Evolutionary conservation across 306 rosid genomes (phyloP), one percentile per base, ranked within the genome.

Genomic region (Pachyrhizus erosus): DNA sequence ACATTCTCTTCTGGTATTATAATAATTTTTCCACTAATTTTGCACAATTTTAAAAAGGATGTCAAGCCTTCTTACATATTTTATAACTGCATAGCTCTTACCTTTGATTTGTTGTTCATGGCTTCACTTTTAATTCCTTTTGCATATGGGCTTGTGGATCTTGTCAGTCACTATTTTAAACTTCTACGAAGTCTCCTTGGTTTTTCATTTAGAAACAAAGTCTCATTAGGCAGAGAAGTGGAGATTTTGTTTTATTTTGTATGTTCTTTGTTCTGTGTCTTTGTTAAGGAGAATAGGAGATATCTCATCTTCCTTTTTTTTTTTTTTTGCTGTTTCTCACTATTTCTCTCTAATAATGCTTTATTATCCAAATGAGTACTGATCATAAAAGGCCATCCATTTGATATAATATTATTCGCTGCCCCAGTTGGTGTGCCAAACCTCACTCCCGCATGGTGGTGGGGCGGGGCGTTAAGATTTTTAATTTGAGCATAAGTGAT

Each of bases 101-200:
- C 42, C 55, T 67, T 54, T 11, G 23, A 29, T 54, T 31, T 31
- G n/a, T 64, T 42, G 52, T 69, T 61, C 0, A 3, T 57, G 69
- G 45, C 61, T 73, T 73, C 5, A 23, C 76, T 18, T 70, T 42
- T 24, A 24, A 39, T 40, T 62, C 54, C 75, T 64, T 55, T 55
- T 46, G 77, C 73, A 24, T 68, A 17, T 18, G 52, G 77, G 73
- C 40, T 27, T 73, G 51, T 66, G 55, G 74, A 69, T 75, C 76
- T 73, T 66, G 82, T 77, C 68, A 34, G 67, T 51, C 57, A 29
- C 75, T 64, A n/a, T 72, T 60, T 77, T 52, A 70, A 64, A 52
- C 45, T 29, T 48, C 14, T 17, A 9, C 33, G 43, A 27, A 13
- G 74, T 74, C 70, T 54, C 46, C 26, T 51, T 74, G 70, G 9